Conservation (phyloP, 2,329 filamentous ascomycete species). For the Sclerotinia spermophila region DNA sequence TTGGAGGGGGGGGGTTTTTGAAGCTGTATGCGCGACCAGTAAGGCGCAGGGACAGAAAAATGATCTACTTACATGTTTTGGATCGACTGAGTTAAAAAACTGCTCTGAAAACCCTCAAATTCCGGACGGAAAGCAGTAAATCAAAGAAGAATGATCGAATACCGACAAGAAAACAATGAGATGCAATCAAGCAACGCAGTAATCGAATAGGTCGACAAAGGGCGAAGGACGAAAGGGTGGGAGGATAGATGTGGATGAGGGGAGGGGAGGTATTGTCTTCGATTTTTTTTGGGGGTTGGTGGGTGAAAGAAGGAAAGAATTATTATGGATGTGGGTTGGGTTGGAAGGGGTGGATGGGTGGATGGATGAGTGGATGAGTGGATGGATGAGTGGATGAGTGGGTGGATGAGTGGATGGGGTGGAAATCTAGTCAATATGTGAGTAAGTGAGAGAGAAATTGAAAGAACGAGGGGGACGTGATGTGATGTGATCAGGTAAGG, state of each 20-base stretch:
- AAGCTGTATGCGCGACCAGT: slow-evolving; percentile 31
- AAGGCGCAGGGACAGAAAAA: slow-evolving; percentile 32
- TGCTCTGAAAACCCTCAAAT: slow-evolving; percentile 31
- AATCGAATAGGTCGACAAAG: slow-evolving; percentile 25
- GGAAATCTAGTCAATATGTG: not conserved
- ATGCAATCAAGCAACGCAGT: slow-evolving; percentile 32
- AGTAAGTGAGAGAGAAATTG: not conserved
- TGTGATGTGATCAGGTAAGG: slow-evolving; percentile 3
- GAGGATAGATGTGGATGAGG: slow-evolving; percentile 20
- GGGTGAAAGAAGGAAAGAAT: slow-evolving; percentile 9
- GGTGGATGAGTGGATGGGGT: not conserved
- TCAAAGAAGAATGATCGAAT: slow-evolving; percentile 38
- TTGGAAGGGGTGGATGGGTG: not conserved
- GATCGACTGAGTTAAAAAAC: slow-evolving; percentile 32
- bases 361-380: not conserved
- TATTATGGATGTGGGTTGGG: not conserved
- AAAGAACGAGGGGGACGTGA: slow-evolving; percentile 5
- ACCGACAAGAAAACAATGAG: slow-evolving; percentile 38
- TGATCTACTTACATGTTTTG: slow-evolving; percentile 33
- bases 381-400: not conserved
- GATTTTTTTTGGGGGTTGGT: not conserved
- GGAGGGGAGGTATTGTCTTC: slow-evolving; percentile 9
- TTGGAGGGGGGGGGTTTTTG: slow-evolving; percentile 26
- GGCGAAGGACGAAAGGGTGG: slow-evolving; percentile 24
- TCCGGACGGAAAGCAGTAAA: slow-evolving; percentile 35